These are phyloP conservation scores for Xylariaceae sp. DNA, from an alignment of 2,329 filamentous ascomycete genomes.

Conservation along the genomic window DNA sequence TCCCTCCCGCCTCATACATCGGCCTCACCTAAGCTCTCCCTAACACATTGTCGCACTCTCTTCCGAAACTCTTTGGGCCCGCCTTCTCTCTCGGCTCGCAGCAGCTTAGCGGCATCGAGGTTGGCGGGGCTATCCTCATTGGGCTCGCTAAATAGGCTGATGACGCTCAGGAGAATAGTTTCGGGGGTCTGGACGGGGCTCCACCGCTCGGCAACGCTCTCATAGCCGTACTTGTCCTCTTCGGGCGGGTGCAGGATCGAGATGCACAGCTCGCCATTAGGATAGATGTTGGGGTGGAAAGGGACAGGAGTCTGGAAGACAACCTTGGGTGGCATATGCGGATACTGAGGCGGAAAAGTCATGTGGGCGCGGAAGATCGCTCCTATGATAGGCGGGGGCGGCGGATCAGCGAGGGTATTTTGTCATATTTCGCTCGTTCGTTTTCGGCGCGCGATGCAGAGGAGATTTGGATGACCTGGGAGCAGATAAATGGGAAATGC, in stretches of 20 bases:
- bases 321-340: conserved; percentile 85
- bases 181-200: conserved; percentile 93
- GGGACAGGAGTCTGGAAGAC: conserved; percentile 82
- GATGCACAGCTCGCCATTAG: conserved; percentile 88
- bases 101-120: conserved; percentile 86
- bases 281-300: conserved; percentile 96
- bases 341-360: conserved; percentile 84
- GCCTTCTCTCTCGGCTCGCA: conserved; percentile 76
- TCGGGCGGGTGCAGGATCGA: conserved; percentile 95
- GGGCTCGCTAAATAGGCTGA: conserved; percentile 88
- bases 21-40: conserved; percentile 78
- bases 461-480: too few relatives aligned
- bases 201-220: conserved; percentile 89
- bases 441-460: too few relatives aligned
- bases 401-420: not conserved
- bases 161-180: conserved; percentile 89
- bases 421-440: too few relatives aligned
- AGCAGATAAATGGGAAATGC: not conserved
- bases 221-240: conserved; percentile 94
- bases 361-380: conserved; percentile 90
- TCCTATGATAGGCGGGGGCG: conserved; percentile 57
- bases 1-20: conserved; percentile 45
- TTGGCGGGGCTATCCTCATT: conserved; percentile 97
- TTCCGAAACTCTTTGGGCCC: conserved; percentile 75
- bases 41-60: conserved; percentile 76